Evolutionary conservation across 208 protist genomes (phyloP).

Genomic region (Crithidia brevicula): DNA sequence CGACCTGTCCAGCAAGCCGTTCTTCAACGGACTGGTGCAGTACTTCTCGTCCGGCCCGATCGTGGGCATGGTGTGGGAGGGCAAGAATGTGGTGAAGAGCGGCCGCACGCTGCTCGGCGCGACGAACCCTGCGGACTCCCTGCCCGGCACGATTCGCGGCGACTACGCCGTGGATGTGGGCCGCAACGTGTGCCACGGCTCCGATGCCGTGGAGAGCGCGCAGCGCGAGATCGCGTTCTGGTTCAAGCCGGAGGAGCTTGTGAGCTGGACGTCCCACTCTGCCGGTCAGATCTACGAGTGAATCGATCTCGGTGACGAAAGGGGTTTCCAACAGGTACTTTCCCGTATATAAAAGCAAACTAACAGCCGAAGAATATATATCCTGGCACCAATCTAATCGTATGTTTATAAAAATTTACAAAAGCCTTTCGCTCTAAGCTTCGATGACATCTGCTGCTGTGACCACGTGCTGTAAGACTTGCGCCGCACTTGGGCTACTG

Average conservation of each 20-base stretch:
- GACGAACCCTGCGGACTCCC: conserved; percentile 94
- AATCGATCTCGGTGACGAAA: conserved; percentile 9
- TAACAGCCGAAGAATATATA: not conserved
- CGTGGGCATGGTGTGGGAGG: conserved; percentile 98
- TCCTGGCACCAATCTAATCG: too few relatives aligned
- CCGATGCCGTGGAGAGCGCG: conserved; percentile 94
- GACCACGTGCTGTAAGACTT: too few relatives aligned
- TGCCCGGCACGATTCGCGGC: conserved; percentile 97
- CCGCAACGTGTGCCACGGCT: conserved; percentile 98
- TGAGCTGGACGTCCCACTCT: conserved; percentile 81
- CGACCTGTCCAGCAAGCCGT: conserved; percentile 91
- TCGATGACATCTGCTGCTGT: too few relatives aligned
- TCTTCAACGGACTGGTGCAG: conserved; percentile 93
- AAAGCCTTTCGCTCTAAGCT: too few relatives aligned
- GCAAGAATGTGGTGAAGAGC: conserved; percentile 94
- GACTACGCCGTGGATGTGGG: conserved; percentile 96
- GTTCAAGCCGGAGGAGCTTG: conserved; percentile 94
- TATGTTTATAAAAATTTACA: too few relatives aligned
- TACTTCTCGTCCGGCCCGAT: conserved; percentile 98
- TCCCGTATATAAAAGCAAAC: not conserved
- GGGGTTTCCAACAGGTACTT: not conserved
- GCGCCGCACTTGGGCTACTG: too few relatives aligned
- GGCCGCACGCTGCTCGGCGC: conserved; percentile 95
- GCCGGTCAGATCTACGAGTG: conserved; percentile 87
- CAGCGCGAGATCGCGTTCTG: conserved; percentile 97